Conservation (phyloP, 108 stramenopile genomes). For the Skeletonema costatum region DNA sequence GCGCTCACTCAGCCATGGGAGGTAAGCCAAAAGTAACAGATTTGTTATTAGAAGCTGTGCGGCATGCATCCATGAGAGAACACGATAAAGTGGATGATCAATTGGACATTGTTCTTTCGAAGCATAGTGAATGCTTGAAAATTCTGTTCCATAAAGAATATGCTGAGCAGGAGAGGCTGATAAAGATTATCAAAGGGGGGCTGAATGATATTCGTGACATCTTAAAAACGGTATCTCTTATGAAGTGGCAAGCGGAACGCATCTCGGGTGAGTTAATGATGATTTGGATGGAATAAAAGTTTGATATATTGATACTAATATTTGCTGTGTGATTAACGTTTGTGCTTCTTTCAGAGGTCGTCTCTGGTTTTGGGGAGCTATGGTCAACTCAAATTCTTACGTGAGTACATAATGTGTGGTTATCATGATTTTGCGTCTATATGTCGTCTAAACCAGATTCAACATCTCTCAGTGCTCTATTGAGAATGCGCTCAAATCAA, state of each 20-base stretch:
- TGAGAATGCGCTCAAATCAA: constrained; percentile 45
- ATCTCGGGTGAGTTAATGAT: constrained; percentile 30
- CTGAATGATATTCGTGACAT: constrained; percentile 77
- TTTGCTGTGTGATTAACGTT: neutral
- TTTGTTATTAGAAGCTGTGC: constrained; percentile 75
- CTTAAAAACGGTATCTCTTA: constrained; percentile 78
- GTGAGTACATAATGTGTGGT: no score
- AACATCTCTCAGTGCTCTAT: constrained; percentile 5
- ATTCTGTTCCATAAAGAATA: constrained; percentile 20
- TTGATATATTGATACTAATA: neutral
- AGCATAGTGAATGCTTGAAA: constrained; percentile 56
- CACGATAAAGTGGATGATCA: constrained; percentile 38
- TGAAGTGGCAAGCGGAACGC: constrained; percentile 74
- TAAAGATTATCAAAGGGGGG: constrained; percentile 55
- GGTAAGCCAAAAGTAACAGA: constrained; percentile 93
- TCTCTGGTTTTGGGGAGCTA: constrained; percentile 86
- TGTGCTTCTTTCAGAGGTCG: constrained; percentile 39
- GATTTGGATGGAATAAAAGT: neutral
- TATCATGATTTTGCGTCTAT: no score
- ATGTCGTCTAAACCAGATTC: no score
- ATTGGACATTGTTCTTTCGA: constrained; percentile 43
- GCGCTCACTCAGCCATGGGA: constrained; percentile 81
- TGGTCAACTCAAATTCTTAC: constrained; percentile 85
- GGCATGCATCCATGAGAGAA: constrained; percentile 56
- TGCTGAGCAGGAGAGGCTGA: constrained; percentile 39